Conservation (phyloP, 306 rosid genomes). For the Vigna radiata region DNA sequence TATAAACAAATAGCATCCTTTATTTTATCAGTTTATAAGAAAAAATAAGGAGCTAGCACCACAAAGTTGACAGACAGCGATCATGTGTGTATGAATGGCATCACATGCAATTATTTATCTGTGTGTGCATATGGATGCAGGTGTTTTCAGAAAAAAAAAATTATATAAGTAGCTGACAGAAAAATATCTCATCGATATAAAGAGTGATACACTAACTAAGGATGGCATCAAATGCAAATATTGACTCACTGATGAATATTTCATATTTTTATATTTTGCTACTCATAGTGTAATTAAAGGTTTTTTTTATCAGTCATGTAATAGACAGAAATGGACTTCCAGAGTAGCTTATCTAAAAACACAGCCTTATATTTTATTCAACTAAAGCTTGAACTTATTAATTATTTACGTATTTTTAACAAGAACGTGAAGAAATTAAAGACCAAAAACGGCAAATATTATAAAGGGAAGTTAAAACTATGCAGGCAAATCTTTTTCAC, state of each 20-base stretch:
- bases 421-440: constrained; percentile 12
- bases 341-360: constrained; percentile 30
- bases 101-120: not conserved
- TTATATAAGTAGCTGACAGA: not conserved
- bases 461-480: not conserved
- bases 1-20: not conserved
- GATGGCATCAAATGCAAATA: not conserved
- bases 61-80: not conserved
- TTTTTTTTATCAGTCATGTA: constrained; percentile 3
- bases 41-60: not conserved
- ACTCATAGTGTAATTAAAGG: not conserved
- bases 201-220: not conserved
- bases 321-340: not conserved
- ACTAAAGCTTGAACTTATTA: not conserved
- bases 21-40: not conserved
- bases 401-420: not conserved
- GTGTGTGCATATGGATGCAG: not conserved
- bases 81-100: not conserved
- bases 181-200: not conserved
- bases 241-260: constrained; percentile 11
- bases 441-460: not conserved
- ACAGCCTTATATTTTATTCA: not conserved
- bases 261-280: not conserved
- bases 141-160: not conserved
- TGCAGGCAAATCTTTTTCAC: not conserved